phyloP scores from a whole-genome alignment of 106 monocot genomes.

The Gastrodia elata region DNA sequence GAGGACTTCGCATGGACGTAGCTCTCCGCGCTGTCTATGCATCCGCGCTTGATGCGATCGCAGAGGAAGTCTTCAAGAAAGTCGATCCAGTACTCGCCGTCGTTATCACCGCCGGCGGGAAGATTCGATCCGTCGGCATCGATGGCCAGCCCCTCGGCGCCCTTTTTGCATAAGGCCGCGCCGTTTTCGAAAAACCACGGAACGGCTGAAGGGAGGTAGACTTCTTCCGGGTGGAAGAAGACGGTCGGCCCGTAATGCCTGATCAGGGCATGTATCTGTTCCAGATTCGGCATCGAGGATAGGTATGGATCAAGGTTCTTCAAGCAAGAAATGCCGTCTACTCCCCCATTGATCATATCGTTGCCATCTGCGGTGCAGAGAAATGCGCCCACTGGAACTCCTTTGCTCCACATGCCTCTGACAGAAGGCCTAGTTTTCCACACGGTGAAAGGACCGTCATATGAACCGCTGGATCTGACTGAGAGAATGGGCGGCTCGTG shows the following conservation, averaged over 20 bases:
- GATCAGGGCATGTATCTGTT: constrained; percentile 39
- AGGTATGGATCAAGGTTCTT: not conserved
- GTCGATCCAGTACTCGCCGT: constrained; percentile 74
- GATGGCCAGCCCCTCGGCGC: constrained; percentile 18
- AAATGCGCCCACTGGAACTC: constrained; percentile 54
- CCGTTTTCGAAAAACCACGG: constrained; percentile 60
- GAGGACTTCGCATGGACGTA: constrained; percentile 70
- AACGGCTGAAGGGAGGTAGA: constrained; percentile 62
- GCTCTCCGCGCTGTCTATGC: constrained; percentile 26
- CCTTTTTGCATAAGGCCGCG: constrained; percentile 34
- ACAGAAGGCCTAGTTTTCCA: no score
- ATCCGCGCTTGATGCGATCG: constrained; percentile 42
- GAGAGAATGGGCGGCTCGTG: constrained; percentile 10
- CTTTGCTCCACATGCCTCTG: constrained; percentile 21
- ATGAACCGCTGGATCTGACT: no score
- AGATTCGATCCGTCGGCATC: constrained; percentile 47
- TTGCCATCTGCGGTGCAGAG: not conserved
- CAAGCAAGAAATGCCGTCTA: not conserved
- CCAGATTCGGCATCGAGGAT: constrained; percentile 29
- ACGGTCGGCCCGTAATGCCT: constrained; percentile 48
- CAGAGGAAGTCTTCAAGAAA: constrained; percentile 32
- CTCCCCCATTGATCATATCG: not conserved
- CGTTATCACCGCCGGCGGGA: constrained; percentile 57
- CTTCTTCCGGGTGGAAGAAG: constrained; percentile 57
- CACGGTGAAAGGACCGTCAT: no score